Base-by-base conservation (phyloP, 306 rosid genomes). In the Senna siamea region DNA sequence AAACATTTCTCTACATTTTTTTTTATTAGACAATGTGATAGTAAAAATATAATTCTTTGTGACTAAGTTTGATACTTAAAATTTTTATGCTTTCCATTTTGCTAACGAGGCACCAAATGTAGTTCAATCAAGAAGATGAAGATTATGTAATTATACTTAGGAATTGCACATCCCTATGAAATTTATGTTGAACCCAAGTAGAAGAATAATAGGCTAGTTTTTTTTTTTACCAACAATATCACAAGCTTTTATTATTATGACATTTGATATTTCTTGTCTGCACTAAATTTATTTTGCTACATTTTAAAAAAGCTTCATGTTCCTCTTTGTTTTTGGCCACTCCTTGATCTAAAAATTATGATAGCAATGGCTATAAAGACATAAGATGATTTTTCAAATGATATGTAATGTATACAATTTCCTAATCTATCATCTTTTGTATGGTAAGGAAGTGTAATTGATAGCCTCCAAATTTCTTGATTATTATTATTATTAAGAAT, bases 341-440 rank as follows among this genome's bases (percentile, higher is more conserved):
- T 70, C 64, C 89, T 67, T 74, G 86, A 53, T 63, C 93, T 46
- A 32, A 81, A 10, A 79, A 67, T 73, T 78, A 87, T 7, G 90
- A 88, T 71, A 34, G 79, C 77, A 88, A 87, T 41, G 90, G 97
- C 12, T 58, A 80, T 61, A 87, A 86, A 71, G 97, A 87, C 37
- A 50, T 76, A 50, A 89, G 96, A 97, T 93, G 77, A 68, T 9
- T 32, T 74, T 57, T 40, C 60, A n/a, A 55, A 35, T 48, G 56
- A 67, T 50, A 18, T 60, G 37, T 74, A 11, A 8, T 60, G 46
- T 48, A 26, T 70, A 51, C 19, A 20, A 9, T 12, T 43, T 55
- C 52, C 32, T 1, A 12, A 28, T 37, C 11, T 70, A 22, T 52
- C 17, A 34, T 13, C 26, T 63, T 28, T 40, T 10, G 9, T 41